Base-by-base conservation (phyloP, 169 alveolate species). In the Eimeria necatrix region DNA sequence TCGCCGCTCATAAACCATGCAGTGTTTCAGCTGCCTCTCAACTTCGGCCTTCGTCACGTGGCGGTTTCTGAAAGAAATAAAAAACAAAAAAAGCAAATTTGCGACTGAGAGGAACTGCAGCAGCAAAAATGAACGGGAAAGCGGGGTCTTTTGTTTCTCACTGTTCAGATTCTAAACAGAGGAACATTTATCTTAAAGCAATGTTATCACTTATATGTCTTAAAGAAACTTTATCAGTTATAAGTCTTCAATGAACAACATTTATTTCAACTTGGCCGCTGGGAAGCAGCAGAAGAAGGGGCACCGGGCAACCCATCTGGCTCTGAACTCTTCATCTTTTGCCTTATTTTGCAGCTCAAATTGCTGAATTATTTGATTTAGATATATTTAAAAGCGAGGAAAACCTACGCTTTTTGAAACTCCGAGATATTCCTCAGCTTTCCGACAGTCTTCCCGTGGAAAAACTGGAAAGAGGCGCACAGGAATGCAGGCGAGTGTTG, bases 1-100 rank as follows among this genome's bases (percentile, higher is more conserved):
- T 12, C 94, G 89, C 32, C 94, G 76, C 52, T 90, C 94, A 64
- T 90, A 90, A 2, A 74, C 94, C 80, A 90, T 73, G 64, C 60
- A 83, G 51, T 90, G 89, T 56, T 90, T 90, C 64, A 90, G 61
- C 88, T 73, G 83, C 24, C 90, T 16, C 94, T 90, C 94, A 24
- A 90, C 59, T 48, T 90, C 94, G 24, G 90, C 90, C 32, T 90
- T 90, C 68, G 90, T 53, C 68, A 90, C 61, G 48, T 90, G 94
- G 48, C 85, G 68, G 46, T 90, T 90, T 24, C 94, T 90, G 81
- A 56, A 70, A 60, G 16, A 20, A 18, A 20, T 61, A 46, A 49
- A 16, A 12, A 26, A 41, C 32, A 85, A 24, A 59, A 24, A 73
- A 32, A 26, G 3, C n/a, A 20, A 73, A 73, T 0, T 32, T 8